Base-by-base conservation (phyloP, 164 flowering plant genomes). In the Akebia trifoliata region DNA sequence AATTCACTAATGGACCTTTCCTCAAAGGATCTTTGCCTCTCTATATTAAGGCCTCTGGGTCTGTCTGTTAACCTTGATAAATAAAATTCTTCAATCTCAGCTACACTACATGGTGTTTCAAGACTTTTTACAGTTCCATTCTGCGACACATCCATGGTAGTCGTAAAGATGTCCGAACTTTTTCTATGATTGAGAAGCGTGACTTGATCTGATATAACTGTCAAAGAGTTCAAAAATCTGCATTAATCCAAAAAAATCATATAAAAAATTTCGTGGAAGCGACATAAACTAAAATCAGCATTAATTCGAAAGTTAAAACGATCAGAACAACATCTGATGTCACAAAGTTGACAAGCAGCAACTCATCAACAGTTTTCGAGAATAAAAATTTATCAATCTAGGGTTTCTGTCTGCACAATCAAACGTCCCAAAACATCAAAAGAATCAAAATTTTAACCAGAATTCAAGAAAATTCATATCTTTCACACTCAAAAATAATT, bases 21-120 rank as follows among this genome's bases (percentile, higher is more conserved):
- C 62, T 80, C 87, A 26, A 37, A 78, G 12, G 93, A 86, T 57
- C 81, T 73, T 60, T 79, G 74, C 40, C 87, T 70, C 21, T 86
- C 90, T 20, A 79, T 76, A 53, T 72, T 80, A 66, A 80, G 35
- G 59, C 70, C 47, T 57, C 85, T 75, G 20, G 86, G 82, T 62
- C 45, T 77, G 9, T 77, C 85, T 15, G 42, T 44, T 8, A 76
- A 30, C 66, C 56, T 85, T 1, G 79, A 76, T 59, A 85, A 76
- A 60, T 83, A 86, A 66, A 46, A 68, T 48, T 75, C 83, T n/a
- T 78, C 82, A 18, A 54, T 42, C 28, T 76, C 86, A 39, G 60
- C 48, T 21, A 57, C 45, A 21, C 63, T 29, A 39, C 51, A 52
- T 4, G 57, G 51, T 18, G 63, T 7, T 29, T 72, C 78, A 24